Base-by-base conservation (phyloP, 1,284 basidiomycete genomes). In the Cronartium quercuum region DNA sequence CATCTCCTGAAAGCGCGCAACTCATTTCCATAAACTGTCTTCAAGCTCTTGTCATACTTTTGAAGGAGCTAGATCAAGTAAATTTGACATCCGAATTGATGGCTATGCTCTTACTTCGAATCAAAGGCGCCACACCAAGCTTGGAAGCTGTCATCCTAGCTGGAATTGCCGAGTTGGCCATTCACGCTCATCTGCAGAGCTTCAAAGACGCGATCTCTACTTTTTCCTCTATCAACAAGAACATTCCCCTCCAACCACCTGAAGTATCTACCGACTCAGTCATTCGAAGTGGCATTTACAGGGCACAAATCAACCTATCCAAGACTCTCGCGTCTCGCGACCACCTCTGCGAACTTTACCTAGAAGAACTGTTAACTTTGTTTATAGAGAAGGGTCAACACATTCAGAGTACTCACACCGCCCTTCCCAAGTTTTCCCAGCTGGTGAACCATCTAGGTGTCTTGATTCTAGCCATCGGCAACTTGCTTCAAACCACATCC, bases 301-400 rank as follows among this genome's bases (percentile, higher is more conserved):
- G 91, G 3, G 92, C 92, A 4, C 92, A 94, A 82, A 94, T 91
- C 1, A 86, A 90, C 68, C 86, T 95, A 38, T 91, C 92, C 3
- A 89, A 89, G 79, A 90, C 91, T 77, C 82, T 94, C 18, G 83
- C 86, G 76, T 84, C 85, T 42, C 86, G 90, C 61, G 86, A 90
- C 2, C 90, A 92, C 78, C 84, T 91, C 12, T 91, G 90, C 76
- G 87, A 89, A 71, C 83, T 86, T 2, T 96, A 93, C 81, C 85
- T 98, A n/a, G 83, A 88, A 38, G 94, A 97, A 81, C 84, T 96
- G 7, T 85, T 98, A 57, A 87, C 87, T 1, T 84, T 97, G 18
- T 96, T 96, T 80, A 87, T 88, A 18, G 94, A 97, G 79, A 94
- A 94, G 82, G 94, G 92, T 29, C 88, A 94, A 15, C 90, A 89